Conservation (phyloP, 2,329 filamentous ascomycete species). For the Talaromyces sp. region DNA sequence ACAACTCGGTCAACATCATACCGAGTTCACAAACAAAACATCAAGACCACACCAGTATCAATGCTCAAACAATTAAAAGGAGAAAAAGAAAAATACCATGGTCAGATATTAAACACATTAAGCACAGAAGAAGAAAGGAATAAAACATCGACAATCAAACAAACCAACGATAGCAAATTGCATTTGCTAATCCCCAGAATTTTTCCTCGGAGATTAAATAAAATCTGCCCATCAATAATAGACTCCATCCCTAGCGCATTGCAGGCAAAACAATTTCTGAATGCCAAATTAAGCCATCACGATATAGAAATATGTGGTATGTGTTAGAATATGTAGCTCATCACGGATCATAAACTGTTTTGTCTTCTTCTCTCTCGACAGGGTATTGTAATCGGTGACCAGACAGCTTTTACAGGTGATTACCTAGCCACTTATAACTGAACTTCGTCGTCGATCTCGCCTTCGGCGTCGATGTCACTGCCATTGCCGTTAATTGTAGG, state of each 20-base stretch:
- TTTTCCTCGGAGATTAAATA: neutral
- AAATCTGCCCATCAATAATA: neutral
- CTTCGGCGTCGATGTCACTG: slow-evolving; percentile 9
- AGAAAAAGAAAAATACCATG: neutral
- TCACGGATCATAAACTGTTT: neutral
- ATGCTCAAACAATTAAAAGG: neutral
- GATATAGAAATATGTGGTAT: neutral
- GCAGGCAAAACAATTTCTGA: neutral
- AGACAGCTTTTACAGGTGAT: neutral
- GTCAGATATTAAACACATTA: neutral
- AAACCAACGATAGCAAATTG: neutral
- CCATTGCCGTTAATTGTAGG: slow-evolving; percentile 2
- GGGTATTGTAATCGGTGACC: neutral
- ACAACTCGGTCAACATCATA: neutral
- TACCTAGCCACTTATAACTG: neutral
- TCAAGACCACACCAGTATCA: neutral
- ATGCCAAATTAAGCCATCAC: neutral
- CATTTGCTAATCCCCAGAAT: neutral
- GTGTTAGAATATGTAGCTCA: neutral
- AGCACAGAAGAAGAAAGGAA: neutral
- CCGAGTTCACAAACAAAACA: neutral
- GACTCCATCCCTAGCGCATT: neutral
- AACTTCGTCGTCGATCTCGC: slow-evolving; percentile 10
- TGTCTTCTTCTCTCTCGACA: neutral
- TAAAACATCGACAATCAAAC: neutral